phyloP scores from a whole-genome alignment of 176 grass and related monocot species.

The Themeda triandra region DNA sequence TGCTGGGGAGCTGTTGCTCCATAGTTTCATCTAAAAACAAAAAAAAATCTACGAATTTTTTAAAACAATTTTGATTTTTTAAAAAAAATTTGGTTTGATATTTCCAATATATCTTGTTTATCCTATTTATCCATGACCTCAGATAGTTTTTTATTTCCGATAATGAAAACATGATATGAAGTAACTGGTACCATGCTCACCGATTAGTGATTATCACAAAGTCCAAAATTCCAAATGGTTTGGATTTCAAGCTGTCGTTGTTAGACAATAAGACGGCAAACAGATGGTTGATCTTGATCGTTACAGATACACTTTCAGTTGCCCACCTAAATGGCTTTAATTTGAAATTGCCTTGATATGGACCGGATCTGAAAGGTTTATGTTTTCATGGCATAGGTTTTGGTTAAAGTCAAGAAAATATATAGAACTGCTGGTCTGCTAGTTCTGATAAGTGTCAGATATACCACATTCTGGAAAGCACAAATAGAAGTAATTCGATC shows the following conservation, averaged over 20 bases:
- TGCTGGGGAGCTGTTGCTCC: too few relatives aligned
- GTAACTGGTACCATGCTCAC: neutral
- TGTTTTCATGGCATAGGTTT: neutral
- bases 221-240: too few relatives aligned
- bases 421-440: neutral
- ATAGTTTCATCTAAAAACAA: too few relatives aligned
- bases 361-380: neutral
- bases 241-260: neutral
- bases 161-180: neutral
- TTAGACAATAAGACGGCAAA: neutral
- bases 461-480: neutral
- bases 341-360: neutral
- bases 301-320: neutral
- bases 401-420: slow-evolving; percentile 10
- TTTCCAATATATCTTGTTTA: too few relatives aligned
- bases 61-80: too few relatives aligned
- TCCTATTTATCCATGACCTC: too few relatives aligned
- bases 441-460: neutral
- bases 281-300: neutral
- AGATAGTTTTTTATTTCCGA: too few relatives aligned
- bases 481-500: neutral
- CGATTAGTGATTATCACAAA: neutral
- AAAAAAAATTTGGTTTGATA: too few relatives aligned
- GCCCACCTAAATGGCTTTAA: neutral
- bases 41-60: too few relatives aligned